phyloP scores from a whole-genome alignment of 2,329 filamentous ascomycete genomes.

The Fusarium buxicola region DNA sequence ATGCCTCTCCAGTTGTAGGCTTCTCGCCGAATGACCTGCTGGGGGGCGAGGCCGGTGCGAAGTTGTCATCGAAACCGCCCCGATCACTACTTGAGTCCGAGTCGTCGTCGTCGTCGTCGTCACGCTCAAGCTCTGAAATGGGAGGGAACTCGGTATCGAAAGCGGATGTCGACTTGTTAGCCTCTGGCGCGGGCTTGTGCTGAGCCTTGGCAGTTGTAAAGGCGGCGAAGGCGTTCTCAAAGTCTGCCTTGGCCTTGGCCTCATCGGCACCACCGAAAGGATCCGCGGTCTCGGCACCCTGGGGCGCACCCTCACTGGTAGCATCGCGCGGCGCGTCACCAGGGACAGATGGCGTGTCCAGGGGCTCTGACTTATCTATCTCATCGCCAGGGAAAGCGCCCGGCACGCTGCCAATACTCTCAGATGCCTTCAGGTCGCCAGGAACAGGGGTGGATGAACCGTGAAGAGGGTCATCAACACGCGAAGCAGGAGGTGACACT shows the following conservation, averaged over 20 bases:
- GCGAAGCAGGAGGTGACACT: slow-evolving; percentile 75
- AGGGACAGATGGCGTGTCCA: slow-evolving; percentile 50
- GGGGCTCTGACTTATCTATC: slow-evolving; percentile 45
- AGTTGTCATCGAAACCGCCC: slow-evolving; percentile 94
- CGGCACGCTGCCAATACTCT: slow-evolving; percentile 38
- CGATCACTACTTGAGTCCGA: slow-evolving; percentile 82
- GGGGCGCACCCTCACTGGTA: slow-evolving; percentile 35
- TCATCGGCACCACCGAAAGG: slow-evolving; percentile 66
- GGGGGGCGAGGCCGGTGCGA: slow-evolving; percentile 72
- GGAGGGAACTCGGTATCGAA: slow-evolving; percentile 90
- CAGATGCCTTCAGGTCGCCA: slow-evolving; percentile 35
- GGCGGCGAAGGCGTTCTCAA: slow-evolving; percentile 85
- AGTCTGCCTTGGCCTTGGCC: slow-evolving; percentile 79
- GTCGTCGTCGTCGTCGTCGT: slow-evolving; percentile 83
- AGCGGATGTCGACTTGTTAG: slow-evolving; percentile 59
- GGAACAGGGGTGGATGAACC: slow-evolving; percentile 46
- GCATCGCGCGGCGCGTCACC: slow-evolving; percentile 39
- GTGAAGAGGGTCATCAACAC: slow-evolving; percentile 62
- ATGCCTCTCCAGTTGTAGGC: slow-evolving; percentile 33
- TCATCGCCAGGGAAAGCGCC: slow-evolving; percentile 55
- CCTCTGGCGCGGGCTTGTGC: slow-evolving; percentile 56
- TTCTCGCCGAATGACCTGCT: slow-evolving; percentile 46
- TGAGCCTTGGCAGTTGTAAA: slow-evolving; percentile 69
- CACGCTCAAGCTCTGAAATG: slow-evolving; percentile 81
- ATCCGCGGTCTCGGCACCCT: slow-evolving; percentile 51